Evolutionary conservation across 805 yeast genomes (phyloP).

Genomic region (Kodamaea hsintzibuensis): DNA sequence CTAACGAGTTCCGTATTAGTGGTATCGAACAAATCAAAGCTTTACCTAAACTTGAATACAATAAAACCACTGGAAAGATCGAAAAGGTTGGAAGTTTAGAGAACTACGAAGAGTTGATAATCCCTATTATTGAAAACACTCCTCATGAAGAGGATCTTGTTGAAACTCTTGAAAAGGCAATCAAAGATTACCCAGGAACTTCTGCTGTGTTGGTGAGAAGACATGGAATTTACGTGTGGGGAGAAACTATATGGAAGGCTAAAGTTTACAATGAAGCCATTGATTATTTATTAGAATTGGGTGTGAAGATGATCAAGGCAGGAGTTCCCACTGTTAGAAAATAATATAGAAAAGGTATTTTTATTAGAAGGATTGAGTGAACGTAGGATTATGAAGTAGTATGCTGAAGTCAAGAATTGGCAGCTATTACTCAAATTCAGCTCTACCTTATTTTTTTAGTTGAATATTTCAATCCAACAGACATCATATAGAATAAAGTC

Average conservation of each 20-base stretch:
- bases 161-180: slow-evolving; percentile 61
- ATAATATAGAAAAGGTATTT: too few relatives aligned
- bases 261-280: slow-evolving; percentile 91
- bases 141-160: slow-evolving; percentile 86
- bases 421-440: too few relatives aligned
- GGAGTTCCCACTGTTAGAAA: slow-evolving; percentile 54
- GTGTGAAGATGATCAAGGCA: slow-evolving; percentile 73
- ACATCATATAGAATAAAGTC: too few relatives aligned
- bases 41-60: slow-evolving; percentile 54
- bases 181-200: slow-evolving; percentile 69
- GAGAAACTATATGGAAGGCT: slow-evolving; percentile 88
- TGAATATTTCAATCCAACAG: too few relatives aligned
- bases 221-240: slow-evolving; percentile 98
- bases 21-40: slow-evolving; percentile 94
- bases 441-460: too few relatives aligned
- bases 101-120: slow-evolving; percentile 70
- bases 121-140: slow-evolving; percentile 90
- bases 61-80: slow-evolving; percentile 36
- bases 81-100: slow-evolving; percentile 67
- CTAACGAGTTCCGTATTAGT: slow-evolving; percentile 69
- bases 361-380: too few relatives aligned
- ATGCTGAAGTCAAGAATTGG: too few relatives aligned
- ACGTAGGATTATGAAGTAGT: too few relatives aligned
- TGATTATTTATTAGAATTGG: slow-evolving; percentile 83
- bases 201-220: slow-evolving; percentile 88